phyloP scores from a whole-genome alignment of 257 asterid species.

The Gentiana straminea region DNA sequence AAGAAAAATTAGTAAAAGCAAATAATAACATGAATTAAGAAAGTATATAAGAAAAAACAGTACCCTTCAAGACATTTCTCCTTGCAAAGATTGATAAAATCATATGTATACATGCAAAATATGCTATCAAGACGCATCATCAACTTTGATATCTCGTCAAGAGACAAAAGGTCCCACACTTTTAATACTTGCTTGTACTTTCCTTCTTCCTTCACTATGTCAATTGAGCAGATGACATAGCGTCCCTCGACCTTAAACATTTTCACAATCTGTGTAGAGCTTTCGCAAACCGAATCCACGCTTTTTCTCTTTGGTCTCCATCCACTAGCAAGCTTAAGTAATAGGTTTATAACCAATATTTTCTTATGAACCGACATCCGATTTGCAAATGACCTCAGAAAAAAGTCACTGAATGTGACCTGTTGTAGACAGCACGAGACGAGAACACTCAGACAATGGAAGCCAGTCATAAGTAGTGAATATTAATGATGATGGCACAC shows the following conservation, averaged over 20 bases:
- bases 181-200: conserved; percentile 37
- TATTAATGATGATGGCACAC: neutral
- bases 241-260: conserved; percentile 38
- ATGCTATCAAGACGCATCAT: conserved; percentile 42
- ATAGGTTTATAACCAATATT: conserved; percentile 24
- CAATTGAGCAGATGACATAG: conserved; percentile 41
- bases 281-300: conserved; percentile 35
- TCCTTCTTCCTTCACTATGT: conserved; percentile 27
- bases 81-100: conserved; percentile 38
- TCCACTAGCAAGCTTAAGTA: conserved; percentile 52
- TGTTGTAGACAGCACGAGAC: conserved; percentile 7
- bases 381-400: conserved; percentile 38
- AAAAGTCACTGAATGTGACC: conserved; percentile 52
- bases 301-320: conserved; percentile 56
- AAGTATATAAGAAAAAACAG: neutral
- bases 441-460: neutral
- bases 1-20: neutral
- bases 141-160: conserved; percentile 32
- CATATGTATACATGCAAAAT: conserved; percentile 35
- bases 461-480: too few relatives aligned
- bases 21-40: too few relatives aligned
- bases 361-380: conserved; percentile 20
- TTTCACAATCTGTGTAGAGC: conserved; percentile 35
- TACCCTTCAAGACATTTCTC: conserved; percentile 40
- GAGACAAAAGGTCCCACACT: conserved; percentile 54